Percentiles rank a stretch among this genome's conserved stretches.
These are phyloP conservation scores for Starmerella sirachaensis DNA, from an alignment of 805 yeast species.

Conservation along the genomic window DNA sequence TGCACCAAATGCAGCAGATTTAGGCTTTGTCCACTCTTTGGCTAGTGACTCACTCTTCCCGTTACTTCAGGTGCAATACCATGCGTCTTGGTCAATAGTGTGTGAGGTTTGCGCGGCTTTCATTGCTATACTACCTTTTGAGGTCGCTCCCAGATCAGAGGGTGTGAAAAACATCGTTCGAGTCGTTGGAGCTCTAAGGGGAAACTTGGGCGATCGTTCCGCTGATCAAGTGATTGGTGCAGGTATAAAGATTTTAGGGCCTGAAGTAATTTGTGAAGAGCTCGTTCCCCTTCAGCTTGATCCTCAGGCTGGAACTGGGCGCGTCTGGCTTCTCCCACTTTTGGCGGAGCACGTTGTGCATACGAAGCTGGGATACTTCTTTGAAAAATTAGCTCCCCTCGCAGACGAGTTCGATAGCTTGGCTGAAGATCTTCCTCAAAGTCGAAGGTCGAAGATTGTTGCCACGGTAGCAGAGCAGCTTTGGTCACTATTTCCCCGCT, in stretches of 20 bases:
- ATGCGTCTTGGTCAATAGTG: conserved; percentile 61
- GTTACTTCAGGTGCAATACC: conserved; percentile 60
- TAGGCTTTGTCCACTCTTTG: conserved; percentile 32
- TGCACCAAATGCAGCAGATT: conserved; percentile 25
- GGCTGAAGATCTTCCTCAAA: conserved; percentile 24
- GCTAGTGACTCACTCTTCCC: conserved; percentile 43
- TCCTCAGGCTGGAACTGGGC: conserved; percentile 50
- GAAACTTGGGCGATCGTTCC: conserved; percentile 37
- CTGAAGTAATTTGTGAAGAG: conserved; percentile 50
- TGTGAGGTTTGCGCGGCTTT: conserved; percentile 55
- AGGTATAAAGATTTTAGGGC: conserved; percentile 73
- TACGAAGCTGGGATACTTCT: conserved; percentile 56
- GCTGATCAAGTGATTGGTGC: conserved; percentile 72
- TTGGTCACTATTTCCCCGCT: conserved; percentile 83
- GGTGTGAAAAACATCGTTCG: conserved; percentile 38
- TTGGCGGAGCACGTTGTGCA: conserved; percentile 73
- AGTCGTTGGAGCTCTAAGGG: conserved; percentile 73
- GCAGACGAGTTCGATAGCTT: conserved; percentile 26
- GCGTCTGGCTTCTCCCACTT: conserved; percentile 91
- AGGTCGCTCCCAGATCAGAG: conserved; percentile 51
- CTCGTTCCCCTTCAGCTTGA: conserved; percentile 69
- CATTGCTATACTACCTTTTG: conserved; percentile 46
- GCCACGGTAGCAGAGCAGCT: conserved; percentile 80
- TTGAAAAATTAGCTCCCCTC: conserved; percentile 53
- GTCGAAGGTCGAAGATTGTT: conserved; percentile 65